Base-by-base conservation (phyloP, 1,284 basidiomycete species). In the Inonotus hispidus region DNA sequence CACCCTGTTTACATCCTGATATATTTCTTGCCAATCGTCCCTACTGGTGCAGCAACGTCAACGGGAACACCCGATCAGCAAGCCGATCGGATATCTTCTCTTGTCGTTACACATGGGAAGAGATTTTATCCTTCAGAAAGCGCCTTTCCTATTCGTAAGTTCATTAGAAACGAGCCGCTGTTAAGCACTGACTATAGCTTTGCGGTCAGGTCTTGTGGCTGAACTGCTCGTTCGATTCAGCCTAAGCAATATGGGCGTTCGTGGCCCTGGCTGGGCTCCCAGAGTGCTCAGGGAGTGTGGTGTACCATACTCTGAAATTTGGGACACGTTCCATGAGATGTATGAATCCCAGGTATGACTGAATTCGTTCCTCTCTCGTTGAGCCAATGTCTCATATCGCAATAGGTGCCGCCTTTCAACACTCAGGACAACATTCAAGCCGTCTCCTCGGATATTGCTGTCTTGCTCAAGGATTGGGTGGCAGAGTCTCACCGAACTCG, bases 111-210 rank as follows among this genome's bases (percentile, higher is more conserved):
- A 81, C 57, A 70, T 80, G 61, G 79, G 79, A 66, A 81, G 74
- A 81, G 90, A 35, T 96, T 94, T 73, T 94, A 92, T 72, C 92
- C 93, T 1, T 95, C 93, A 1, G 93, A 96, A 67, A 87, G 87
- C 64, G 92, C 93, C 14, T 95, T 96, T 73, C 92, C 93, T 10
- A 77, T 94, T 54, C 81, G 92, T 95, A 70, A 69, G 87, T 73
- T 32, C 13, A 32, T 47, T n/a, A n/a, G 16, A 27, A 14, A 37
- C 25, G 38, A 7, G 2, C 19, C 16, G 46, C n/a, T 27, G 49
- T 5, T 27, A 16, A 14, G 45, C 38, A 45, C n/a, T 38, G 37
- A 35, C 29, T 19, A 10, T 32, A 32, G 32, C 11, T 29, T 13
- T 29, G 6, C 11, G 29, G 21, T 57, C 64, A 93, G 92, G 83